Base-by-base conservation (phyloP, 1,284 basidiomycete species). In the Leccinum proximum region DNA sequence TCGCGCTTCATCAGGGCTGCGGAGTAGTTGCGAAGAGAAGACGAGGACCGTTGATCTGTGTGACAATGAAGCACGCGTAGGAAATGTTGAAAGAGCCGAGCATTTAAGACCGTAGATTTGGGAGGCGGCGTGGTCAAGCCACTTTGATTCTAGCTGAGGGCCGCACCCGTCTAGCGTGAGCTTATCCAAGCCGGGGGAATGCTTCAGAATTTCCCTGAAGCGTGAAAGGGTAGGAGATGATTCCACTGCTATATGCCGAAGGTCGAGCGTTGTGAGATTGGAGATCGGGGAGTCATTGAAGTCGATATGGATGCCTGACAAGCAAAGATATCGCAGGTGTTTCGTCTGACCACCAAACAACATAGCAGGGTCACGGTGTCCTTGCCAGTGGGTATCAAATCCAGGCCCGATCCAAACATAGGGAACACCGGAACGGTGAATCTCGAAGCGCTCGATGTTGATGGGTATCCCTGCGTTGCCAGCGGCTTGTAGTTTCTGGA, bases 1-100 rank as follows among this genome's bases (percentile, higher is more conserved):
- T 91, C 88, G 37, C 88, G 80, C 70, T 88, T 89, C 76, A 88
- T 89, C 70, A 92, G 75, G 71, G 86, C 84, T 3, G 89, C 88
- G 42, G 84, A 83, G 73, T 92, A 92, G 26, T 89, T 90, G 58
- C 7, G 30, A 63, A 58, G 18, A 62, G 60, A 35, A 33, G 30
- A 30, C 30, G 30, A 30, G 30, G 30, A 30, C 30, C 30, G 30
- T 30, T 30, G 30, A 30, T 30, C 30, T 30, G 80, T 22, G 76
- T 71, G 50, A 83, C 68, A 63, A 84, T 69, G 69, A 77, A 82
- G 60, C 76, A 69, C 26, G 79, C 81, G 71, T 82, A 87, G 2
- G 68, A 54, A 53, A 79, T 70, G 65, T 72, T 80, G 73, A 85
- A 81, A 70, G 86, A 83, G 16, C 84, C 84, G 18, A 89, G 67